phyloP scores from a whole-genome alignment of 768 basidiomycete species.

The Podaxis rugospora region DNA sequence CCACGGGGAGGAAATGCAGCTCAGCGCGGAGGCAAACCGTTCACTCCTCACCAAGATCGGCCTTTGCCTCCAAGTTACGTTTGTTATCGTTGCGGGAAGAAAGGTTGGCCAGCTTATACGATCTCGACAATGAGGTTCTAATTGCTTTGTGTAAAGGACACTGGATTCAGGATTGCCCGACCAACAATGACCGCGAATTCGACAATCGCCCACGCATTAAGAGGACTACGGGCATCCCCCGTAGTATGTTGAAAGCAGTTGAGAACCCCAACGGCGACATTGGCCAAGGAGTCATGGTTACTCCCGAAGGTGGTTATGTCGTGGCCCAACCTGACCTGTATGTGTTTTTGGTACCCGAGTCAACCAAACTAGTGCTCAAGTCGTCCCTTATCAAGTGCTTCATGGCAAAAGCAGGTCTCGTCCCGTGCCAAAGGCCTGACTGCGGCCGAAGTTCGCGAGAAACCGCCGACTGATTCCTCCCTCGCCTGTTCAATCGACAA shows the following conservation, averaged over 20 bases:
- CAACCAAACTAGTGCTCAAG: not conserved
- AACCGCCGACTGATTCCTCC: slow-evolving; percentile 70
- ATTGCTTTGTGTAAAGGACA: slow-evolving; percentile 60
- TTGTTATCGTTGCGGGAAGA: slow-evolving; percentile 97
- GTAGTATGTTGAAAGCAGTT: slow-evolving; percentile 95
- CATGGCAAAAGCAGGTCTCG: slow-evolving; percentile 91
- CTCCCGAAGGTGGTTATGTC: slow-evolving; percentile 97
- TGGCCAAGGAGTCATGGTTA: slow-evolving; percentile 93
- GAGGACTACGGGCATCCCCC: slow-evolving; percentile 95
- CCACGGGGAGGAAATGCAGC: slow-evolving; percentile 67
- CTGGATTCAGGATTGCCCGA: slow-evolving; percentile 99
- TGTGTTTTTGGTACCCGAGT: slow-evolving; percentile 28
- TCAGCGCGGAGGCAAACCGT: slow-evolving; percentile 56
- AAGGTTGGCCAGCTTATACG: slow-evolving; percentile 56
- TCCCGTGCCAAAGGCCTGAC: slow-evolving; percentile 71
- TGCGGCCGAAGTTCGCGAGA: slow-evolving; percentile 85
- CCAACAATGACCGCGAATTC: slow-evolving; percentile 92
- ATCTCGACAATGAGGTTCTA: not conserved
- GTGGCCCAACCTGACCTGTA: slow-evolving; percentile 96
- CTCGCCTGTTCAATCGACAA: slow-evolving; percentile 90
- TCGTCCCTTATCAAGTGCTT: slow-evolving; percentile 47
- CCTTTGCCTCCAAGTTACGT: slow-evolving; percentile 94
- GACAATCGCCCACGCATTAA: slow-evolving; percentile 95
- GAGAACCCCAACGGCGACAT: slow-evolving; percentile 78
- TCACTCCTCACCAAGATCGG: slow-evolving; percentile 51